Conservation (phyloP, 108 stramenopile genomes). For the Halocafeteria seosinensis region DNA sequence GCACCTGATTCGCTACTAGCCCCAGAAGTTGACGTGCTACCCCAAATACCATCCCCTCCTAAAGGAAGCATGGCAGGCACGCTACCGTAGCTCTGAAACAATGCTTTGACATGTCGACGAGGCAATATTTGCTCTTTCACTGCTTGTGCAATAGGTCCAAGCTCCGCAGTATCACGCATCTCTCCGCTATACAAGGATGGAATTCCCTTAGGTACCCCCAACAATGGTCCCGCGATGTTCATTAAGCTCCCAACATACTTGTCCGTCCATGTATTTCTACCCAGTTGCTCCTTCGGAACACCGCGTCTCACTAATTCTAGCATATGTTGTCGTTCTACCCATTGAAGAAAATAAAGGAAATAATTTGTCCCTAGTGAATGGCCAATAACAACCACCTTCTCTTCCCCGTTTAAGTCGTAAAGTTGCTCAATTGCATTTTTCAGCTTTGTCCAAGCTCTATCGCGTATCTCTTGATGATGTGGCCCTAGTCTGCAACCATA, state of each 20-base stretch:
- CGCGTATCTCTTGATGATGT: too few relatives aligned
- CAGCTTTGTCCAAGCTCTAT: too few relatives aligned
- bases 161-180: not conserved
- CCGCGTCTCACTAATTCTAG: not conserved
- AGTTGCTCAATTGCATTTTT: not conserved
- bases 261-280: not conserved
- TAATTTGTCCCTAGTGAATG: slow-evolving; percentile 2
- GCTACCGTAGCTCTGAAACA: not conserved
- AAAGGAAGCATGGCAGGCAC: not conserved
- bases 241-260: not conserved
- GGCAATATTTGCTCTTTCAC: not conserved
- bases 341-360: slow-evolving; percentile 1
- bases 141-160: not conserved
- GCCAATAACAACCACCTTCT: not conserved
- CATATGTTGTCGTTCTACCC: slow-evolving; percentile 1
- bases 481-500: too few relatives aligned
- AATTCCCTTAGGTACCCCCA: slow-evolving; percentile 4
- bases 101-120: not conserved
- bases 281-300: not conserved
- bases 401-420: not conserved
- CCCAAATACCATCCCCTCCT: slow-evolving; percentile 6
- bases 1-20: not conserved
- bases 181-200: not conserved
- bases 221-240: slow-evolving; percentile 1
- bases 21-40: not conserved